Base-by-base conservation (phyloP, 169 alveolate species). In the Cryptosporidium xiaoi region DNA sequence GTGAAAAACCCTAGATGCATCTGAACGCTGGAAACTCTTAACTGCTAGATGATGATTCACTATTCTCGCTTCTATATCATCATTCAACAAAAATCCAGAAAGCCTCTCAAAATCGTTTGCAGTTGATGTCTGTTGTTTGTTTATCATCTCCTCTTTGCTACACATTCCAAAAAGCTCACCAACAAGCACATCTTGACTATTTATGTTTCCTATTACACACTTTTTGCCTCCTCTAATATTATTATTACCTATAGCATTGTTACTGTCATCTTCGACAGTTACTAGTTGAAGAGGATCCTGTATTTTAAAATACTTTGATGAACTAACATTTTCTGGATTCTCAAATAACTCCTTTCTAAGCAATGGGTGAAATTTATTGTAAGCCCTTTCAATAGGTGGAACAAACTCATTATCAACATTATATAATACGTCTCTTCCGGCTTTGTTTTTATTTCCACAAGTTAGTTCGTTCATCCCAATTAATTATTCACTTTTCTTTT, bases 11-110 rank as follows among this genome's bases (percentile, higher is more conserved):
- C 94, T 62, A 65, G 95, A 90, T 15, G 96, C 96, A 67, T 94
- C 96, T 40, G 96, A 93, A n/a, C 96, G 77, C 44, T 93, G 96
- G 82, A 94, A 94, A 56, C 95, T 90, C 36, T 93, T 91, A n/a
- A 94, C 65, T 3, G 96, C 95, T 20, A 94, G 84, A 33, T 60
- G 64, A 27, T 85, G 87, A 67, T 93, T 91, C 33, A 94, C 95
- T 83, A 83, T 90, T 51, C 94, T 91, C n/a, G 92, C 94, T 18
- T 91, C 94, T 3, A 87, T 67, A 62, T 91, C 94, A 3, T 90
- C 93, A 31, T 62, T 64, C 69, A 83, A 71, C 29, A 58, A 55
- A 1, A 87, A 90, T 16, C 91, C 91, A 8, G 82, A 51, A 2
- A 77, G 71, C 27, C 96, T 89, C 55, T 94, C 96, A 31, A 94